Evolutionary conservation across 176 grass and related monocot species (phyloP), one percentile per base, ranked within the genome.

Genomic region (Aegilops speltoides): DNA sequence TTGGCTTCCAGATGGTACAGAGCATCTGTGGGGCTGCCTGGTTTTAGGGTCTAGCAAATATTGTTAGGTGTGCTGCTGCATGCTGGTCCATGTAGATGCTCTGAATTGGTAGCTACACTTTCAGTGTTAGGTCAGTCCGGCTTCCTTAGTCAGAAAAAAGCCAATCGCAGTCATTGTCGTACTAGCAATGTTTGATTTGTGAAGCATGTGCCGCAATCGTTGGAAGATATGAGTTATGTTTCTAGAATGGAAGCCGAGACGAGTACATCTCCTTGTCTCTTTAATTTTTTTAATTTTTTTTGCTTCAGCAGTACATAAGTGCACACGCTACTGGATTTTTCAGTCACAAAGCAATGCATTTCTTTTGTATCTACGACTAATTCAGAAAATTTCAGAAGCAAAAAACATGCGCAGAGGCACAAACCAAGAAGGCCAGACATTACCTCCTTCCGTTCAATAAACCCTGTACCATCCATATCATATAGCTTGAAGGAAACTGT

Each of bases 391-490:
- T 66, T 54, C 40, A 79, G 26, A 0, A 10, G 68, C 32, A 83
- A 82, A 34, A 78, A 61, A 80, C 7, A 24, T 16, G 63, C 16
- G 34, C n/a, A 67, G 31, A 66, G n/a, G 7, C 16, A 83, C 88
- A 70, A 63, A 76, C 71, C 37, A 46, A 45, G 5, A 73, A 84
- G 34, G 33, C 2, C 31, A 74, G 32, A 84, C 19, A 50, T 36
- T 94, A 99, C 97, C 94, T 99, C 94, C 45, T 99, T 94, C 26
- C 97, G 82, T 78, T 96, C 97, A 78, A 99, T 99, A 90, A 91
- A 96, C 65, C 92, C 94, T 48, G 90, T 99, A 65, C 85, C 83
- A 8, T 99, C 92, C 89, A 99, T 82, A 91, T 99, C 97, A 83
- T 99, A 99, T 79, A 99, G 90, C 85, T 84, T 99, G 89, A 99